Evolutionary conservation across 2,329 filamentous ascomycete genomes (phyloP), one percentile per base, ranked within the genome.

Genomic region (Catunica adiposa): DNA sequence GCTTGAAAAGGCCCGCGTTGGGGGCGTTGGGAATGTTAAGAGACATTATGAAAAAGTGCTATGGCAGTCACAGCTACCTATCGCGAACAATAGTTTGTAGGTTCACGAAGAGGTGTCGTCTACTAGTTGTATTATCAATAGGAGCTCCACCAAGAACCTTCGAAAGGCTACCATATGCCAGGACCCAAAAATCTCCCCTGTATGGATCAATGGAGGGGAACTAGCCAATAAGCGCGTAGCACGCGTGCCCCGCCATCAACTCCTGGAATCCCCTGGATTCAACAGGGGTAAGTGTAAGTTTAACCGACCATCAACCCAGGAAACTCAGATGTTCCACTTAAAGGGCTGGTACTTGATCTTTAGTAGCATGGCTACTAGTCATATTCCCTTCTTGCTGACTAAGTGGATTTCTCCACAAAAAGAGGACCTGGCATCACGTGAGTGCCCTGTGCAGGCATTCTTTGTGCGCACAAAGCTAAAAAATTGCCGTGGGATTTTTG

Each of bases 21-120:
- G 92, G 92, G 64, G 92, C 90, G 70, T 82, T 87, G 61, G 92
- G 92, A 68, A 98, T 94, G 68, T 89, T 87, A 68, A 98, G 82
- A 72, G 92, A 98, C 92, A 98, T 97, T 64, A 62, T 53, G 23
- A 17, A 22, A 53, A 38, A 34, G n/a, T 58, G 40, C 23, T 53
- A 29, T 56, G 25, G 46, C 34, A 25, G 17, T 54, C 22, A 15
- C 22, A 15, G 44, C 22, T 25, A 48, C 44, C 44, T 38, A 29
- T 52, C 25, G 50, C 17, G 4, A 52, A n/a, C 29, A 14, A 17
- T 38, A 52, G 17, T 38, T n/a, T 17, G 31, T 11, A 56, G 44
- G 23, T 47, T 56, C 50, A 53, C 53, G 23, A 53, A 54, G 52
- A 54, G 42, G 50, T 48, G 53, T 56, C 53, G 53, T 58, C 11